Evolutionary conservation across 345 rosid species (phyloP), one percentile per base, ranked within the genome.

Genomic region (Eucalyptus pauciflora): DNA sequence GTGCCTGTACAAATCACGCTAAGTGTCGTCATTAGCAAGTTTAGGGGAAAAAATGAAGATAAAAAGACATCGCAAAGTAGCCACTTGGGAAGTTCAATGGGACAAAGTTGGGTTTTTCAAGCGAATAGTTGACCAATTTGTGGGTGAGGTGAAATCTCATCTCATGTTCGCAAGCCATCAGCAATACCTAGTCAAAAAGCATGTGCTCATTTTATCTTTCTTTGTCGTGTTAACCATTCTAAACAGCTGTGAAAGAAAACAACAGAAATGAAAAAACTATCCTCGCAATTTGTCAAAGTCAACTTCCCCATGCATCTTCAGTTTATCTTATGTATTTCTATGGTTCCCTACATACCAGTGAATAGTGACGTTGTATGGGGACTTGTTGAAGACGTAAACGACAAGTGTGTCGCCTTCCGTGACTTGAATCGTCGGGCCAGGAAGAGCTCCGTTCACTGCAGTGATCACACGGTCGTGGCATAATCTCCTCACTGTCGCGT

Each of bases 281-380:
- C n/a, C 20, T 87, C 8, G 48, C 45, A 37, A 29, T 43, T n/a
- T 62, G 52, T 54, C 67, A 43, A 87, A 14, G 88, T 60, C 71
- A 52, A 58, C 31, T 24, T 51, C 9, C 69, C 45, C 27, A 29
- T 48, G 20, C 76, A n/a, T 7, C 15, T 64, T 13, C 37, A 14
- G 76, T 64, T 15, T n/a, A 64, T n/a, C 33, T n/a, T 37, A 64
- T 49, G 58, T 17, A n/a, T 16, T n/a, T 64, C 18, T n/a, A 64
- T 37, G 45, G 54, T 45, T 49, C 15, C 46, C 46, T 58, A 87
- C 25, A 76, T 95, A 97, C 99, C 99, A 97, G 89, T 97, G 99
- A 90, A 97, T 92, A 15, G 97, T 95, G 69, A 97, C 85, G 92
- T 95, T 95, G 90, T 97, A 95, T 60, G 99, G 99, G 7, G 99